Percentiles rank a stretch among this genome's conserved stretches.
Conservation (phyloP, 2,329 filamentous ascomycete genomes). For the Talaromyces marneffei region DNA sequence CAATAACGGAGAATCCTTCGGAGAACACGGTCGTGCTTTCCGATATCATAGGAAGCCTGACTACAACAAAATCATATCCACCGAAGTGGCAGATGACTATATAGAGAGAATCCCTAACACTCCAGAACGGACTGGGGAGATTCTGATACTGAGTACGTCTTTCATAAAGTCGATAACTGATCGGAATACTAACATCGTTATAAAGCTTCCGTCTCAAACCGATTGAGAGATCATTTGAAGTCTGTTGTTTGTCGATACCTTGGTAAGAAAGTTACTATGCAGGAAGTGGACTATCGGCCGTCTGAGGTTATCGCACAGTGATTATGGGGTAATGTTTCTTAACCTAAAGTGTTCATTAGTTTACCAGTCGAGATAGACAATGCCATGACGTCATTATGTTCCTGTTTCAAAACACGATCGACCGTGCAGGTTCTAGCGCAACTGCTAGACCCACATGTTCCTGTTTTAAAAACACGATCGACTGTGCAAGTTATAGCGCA, state of each 20-base stretch:
- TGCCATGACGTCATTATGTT: too few relatives aligned
- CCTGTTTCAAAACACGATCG: too few relatives aligned
- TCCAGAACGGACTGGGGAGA: conserved; percentile 16
- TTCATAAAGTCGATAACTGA: neutral
- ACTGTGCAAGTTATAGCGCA: neutral
- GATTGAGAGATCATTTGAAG: neutral
- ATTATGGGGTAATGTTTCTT: neutral
- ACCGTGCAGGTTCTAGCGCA: too few relatives aligned
- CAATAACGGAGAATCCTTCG: neutral
- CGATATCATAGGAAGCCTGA: conserved; percentile 20
- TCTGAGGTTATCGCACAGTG: neutral
- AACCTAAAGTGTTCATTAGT: neutral
- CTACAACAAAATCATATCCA: conserved; percentile 19
- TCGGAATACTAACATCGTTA: neutral
- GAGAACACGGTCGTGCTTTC: conserved; percentile 19
- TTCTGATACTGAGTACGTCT: neutral
- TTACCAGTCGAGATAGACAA: neutral
- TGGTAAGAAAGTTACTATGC: neutral
- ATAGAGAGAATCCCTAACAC: conserved; percentile 19
- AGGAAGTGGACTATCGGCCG: neutral
- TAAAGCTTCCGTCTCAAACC: neutral
- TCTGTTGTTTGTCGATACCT: neutral
- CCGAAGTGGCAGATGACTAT: conserved; percentile 19
- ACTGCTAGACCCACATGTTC: too few relatives aligned
- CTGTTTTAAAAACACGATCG: neutral